Evolutionary conservation across 2,329 filamentous ascomycete species (phyloP), one percentile per base, ranked within the genome.

Genomic region (Plectosphaerella plurivora): DNA sequence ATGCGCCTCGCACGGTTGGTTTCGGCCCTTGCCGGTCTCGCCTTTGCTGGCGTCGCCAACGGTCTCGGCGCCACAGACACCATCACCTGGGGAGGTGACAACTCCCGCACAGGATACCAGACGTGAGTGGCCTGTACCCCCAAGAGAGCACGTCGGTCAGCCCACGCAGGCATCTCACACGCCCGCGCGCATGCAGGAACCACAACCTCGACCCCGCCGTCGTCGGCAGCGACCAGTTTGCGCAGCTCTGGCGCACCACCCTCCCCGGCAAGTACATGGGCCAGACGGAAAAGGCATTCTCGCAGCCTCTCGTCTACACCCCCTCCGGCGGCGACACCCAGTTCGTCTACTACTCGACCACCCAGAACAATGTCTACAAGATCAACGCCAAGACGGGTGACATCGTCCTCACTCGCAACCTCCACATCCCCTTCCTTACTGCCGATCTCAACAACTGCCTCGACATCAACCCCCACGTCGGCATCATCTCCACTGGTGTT

Each of bases 121-220:
- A 72, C 69, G 76, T 78, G 57, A 61, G 72, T 64, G 4, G 28
- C 28, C 22, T 22, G 22, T 5, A 22, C 22, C 28, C 28, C 28
- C 11, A 8, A 33, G 28, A 33, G 4, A 33, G 4, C 22, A 3
- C 12, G 8, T 22, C 37, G 28, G 18, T 28, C 22, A 46, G 10
- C 7, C 14, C 15, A n/a, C 14, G 15, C 9, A 41, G 37, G 18
- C 15, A 7, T 10, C 15, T 42, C 15, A 25, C n/a, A 14, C 5
- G 12, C 15, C 14, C 24, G 24, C 28, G 22, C 22, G 22, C 28
- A 33, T 33, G 7, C 42, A 66, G 63, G 14, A 84, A 82, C 60
- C 81, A 85, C 61, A 84, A 84, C 63, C 79, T 85, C 74, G 79
- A 84, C 59, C 82, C 82, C 1, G 70, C 75, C 10, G 67, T 83